Evolutionary conservation across 129 eudicot genomes (phyloP).

Genomic region (Chrysanthemum makinoi): DNA sequence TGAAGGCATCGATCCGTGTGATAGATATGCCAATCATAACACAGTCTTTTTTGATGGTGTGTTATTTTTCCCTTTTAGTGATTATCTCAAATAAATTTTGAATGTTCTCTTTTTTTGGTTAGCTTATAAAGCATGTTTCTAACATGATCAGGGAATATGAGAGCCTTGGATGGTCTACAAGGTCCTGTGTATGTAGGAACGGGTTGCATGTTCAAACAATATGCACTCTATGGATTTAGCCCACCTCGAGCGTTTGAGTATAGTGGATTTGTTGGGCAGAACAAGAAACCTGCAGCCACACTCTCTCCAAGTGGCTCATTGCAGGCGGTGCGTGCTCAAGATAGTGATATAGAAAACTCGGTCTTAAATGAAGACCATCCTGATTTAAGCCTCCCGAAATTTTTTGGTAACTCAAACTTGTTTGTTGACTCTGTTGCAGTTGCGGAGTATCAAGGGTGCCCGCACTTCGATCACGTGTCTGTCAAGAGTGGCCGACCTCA

Average conservation of each 20-base stretch:
- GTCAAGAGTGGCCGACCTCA: slow-evolving; percentile 86
- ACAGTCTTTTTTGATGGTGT: slow-evolving; percentile 89
- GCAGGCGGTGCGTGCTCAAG: slow-evolving; percentile 31
- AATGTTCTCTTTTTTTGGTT: neutral
- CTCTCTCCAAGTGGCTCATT: slow-evolving; percentile 32
- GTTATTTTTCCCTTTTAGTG: slow-evolving; percentile 9
- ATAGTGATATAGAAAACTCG: slow-evolving; percentile 38
- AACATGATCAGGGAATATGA: slow-evolving; percentile 65
- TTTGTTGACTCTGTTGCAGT: slow-evolving; percentile 73
- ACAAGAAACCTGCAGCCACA: slow-evolving; percentile 41
- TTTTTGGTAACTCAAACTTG: slow-evolving; percentile 75
- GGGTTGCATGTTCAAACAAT: slow-evolving; percentile 79
- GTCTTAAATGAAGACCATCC: slow-evolving; percentile 60
- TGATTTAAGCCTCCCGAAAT: slow-evolving; percentile 65
- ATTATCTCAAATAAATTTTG: too few species aligned
- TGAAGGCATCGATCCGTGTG: slow-evolving; percentile 89
- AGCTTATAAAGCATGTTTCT: neutral
- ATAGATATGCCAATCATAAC: slow-evolving; percentile 90
- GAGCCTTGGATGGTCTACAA: slow-evolving; percentile 93
- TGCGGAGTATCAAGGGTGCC: slow-evolving; percentile 90
- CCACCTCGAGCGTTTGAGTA: slow-evolving; percentile 83
- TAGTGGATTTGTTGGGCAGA: slow-evolving; percentile 60
- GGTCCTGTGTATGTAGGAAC: slow-evolving; percentile 98
- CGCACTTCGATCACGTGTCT: slow-evolving; percentile 69
- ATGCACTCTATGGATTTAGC: slow-evolving; percentile 78